These are phyloP conservation scores for Magnusiomyces tetraspermus DNA, from an alignment of 1,139 yeast genomes.

Conservation along the genomic window DNA sequence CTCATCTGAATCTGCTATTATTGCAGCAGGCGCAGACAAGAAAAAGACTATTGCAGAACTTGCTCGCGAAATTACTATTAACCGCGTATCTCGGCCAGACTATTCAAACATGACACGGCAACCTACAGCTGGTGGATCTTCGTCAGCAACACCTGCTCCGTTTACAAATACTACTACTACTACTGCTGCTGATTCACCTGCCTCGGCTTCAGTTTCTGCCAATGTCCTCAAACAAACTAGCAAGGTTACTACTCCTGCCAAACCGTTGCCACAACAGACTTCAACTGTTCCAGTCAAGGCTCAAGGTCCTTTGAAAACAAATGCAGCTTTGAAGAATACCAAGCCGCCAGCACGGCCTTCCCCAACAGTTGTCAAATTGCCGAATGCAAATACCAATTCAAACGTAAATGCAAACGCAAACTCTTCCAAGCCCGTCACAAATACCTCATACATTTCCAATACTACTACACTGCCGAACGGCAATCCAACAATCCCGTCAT, in stretches of 20 bases:
- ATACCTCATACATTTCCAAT: neutral
- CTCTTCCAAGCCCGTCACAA: neutral
- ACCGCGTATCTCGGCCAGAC: slow-evolving; percentile 19
- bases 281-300: no score
- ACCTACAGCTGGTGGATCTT: slow-evolving; percentile 6
- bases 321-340: no score
- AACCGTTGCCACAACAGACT: no score
- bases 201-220: no score
- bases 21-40: slow-evolving; percentile 16
- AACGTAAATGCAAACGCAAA: no score
- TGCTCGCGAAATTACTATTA: slow-evolving; percentile 45
- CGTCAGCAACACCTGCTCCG: neutral
- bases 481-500: neutral
- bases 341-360: no score
- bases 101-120: slow-evolving; percentile 20
- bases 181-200: no score
- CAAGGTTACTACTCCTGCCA: no score
- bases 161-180: no score
- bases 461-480: neutral
- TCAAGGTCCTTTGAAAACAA: no score
- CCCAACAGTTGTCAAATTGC: neutral
- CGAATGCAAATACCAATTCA: neutral
- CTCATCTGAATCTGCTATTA: neutral
- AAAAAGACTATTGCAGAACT: slow-evolving; percentile 46
- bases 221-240: no score